A percentile compares a stretch with the other conserved stretches of the same genome.
phyloP scores from a whole-genome alignment of 768 basidiomycete genomes.

The Boletus eberwhitei region DNA sequence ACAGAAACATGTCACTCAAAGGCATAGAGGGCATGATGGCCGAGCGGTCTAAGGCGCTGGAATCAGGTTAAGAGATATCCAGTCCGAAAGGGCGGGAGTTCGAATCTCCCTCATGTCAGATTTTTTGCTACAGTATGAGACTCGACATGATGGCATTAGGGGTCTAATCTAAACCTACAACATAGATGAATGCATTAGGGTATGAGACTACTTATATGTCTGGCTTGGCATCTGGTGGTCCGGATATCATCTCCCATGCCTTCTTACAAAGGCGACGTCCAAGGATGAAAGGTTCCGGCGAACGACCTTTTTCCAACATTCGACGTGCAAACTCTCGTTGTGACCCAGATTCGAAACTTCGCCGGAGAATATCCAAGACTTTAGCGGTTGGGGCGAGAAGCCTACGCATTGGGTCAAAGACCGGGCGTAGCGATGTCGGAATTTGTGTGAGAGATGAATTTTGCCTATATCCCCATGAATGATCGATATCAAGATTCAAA shows the following conservation, averaged over 20 bases:
- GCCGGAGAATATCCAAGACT: constrained; percentile 48
- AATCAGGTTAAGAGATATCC: constrained; percentile 37
- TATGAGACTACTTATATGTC: constrained; percentile 25
- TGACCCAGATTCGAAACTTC: constrained; percentile 55
- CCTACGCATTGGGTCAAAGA: constrained; percentile 50
- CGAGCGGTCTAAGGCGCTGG: constrained; percentile 62
- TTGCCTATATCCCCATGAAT: constrained; percentile 33
- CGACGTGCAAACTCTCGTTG: constrained; percentile 55
- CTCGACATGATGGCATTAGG: not conserved
- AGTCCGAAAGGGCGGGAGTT: constrained; percentile 36
- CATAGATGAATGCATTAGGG: constrained; percentile 13
- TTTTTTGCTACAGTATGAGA: not conserved
- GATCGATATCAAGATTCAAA: not conserved
- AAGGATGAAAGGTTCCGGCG: constrained; percentile 53
- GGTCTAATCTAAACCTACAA: constrained; percentile 7
- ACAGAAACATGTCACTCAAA: rapidly evolving
- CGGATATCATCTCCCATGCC: constrained; percentile 39
- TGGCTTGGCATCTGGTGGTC: constrained; percentile 27
- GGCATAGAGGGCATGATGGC: constrained; percentile 38
- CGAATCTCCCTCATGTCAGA: constrained; percentile 34
- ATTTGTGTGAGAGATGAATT: constrained; percentile 55
- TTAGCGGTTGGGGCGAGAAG: constrained; percentile 56
- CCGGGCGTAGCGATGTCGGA: constrained; percentile 53
- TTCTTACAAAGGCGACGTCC: constrained; percentile 38
- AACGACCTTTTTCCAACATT: constrained; percentile 62